Base-by-base conservation (phyloP, 2,329 filamentous ascomycete genomes). In the Amauroascus verrucosus region DNA sequence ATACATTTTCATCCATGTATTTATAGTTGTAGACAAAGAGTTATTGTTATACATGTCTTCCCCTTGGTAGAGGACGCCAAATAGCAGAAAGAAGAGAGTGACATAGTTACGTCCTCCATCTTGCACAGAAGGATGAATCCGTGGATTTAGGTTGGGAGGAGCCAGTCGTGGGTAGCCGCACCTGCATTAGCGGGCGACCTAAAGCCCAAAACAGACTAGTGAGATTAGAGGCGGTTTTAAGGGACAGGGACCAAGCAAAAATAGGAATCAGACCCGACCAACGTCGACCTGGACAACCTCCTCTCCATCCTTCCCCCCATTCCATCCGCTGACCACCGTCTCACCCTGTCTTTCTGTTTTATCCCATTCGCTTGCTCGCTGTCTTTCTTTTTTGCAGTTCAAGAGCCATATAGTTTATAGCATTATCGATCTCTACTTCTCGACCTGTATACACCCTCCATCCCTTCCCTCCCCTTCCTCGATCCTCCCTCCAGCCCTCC, bases 101-200 rank as follows among this genome's bases (percentile, higher is more conserved):
- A n/a, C n/a, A n/a, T n/a, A n/a, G n/a, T n/a, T n/a, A n/a, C n/a
- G n/a, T n/a, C n/a, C n/a, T n/a, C n/a, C n/a, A n/a, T n/a, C n/a
- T n/a, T n/a, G n/a, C n/a, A n/a, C n/a, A n/a, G n/a, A n/a, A n/a
- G n/a, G n/a, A n/a, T n/a, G n/a, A n/a, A n/a, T n/a, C n/a, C n/a
- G n/a, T n/a, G n/a, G n/a, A 26, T 47, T 33, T 22, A 35, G 30
- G 8, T 35, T 47, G 28, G 14, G 16, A 6, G 48, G 26, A n/a
- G n/a, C n/a, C n/a, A n/a, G n/a, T 43, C 38, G 38, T 33, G 28
- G 38, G 38, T 43, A 51, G 48, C 48, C 48, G 48, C 48, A 51
- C 48, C 48, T 51, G 48, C 48, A 51, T 51, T 51, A 51, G 48
- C 22, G 37, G 26, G 35, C 26, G n/a, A 33, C 5, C 26, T 28